Base-by-base conservation (phyloP, 2,329 filamentous ascomycete genomes). In the Blastomyces gilchristii region DNA sequence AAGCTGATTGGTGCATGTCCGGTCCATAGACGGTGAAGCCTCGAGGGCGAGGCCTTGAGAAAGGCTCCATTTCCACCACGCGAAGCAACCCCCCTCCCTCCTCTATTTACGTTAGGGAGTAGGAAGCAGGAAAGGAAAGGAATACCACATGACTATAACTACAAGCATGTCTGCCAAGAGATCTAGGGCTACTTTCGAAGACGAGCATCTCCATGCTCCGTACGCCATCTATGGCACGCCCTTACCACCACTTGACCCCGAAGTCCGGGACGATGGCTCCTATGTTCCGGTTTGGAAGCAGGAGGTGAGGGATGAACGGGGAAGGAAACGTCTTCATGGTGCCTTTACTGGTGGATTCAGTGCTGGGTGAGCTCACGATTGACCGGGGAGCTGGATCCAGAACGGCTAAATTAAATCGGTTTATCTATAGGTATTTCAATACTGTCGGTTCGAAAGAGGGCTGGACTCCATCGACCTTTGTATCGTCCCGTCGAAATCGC, bases 201-300 rank as follows among this genome's bases (percentile, higher is more conserved):
- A 87, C 70, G 81, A 85, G 74, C 79, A 81, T 63, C 80, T 85
- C 64, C 83, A 87, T 71, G 87, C 89, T 16, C 87, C 89, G 0
- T 96, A 86, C 75, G 89, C 88, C 63, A 72, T 88, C 63, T 96
- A 88, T 73, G 94, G 94, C 72, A 96, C 91, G 2, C 87, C 92
- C 9, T 82, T 99, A 18, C 91, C 91, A 0, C 85, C 89, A 3
- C 79, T 85, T 65, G 90, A 96, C 71, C 82, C 87, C 58, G 84
- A 90, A 25, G 81, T 84, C 47, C 87, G 91, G 70, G 92, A 97
- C 74, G 90, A 97, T 78, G 93, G 92, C 65, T 91, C 90, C 50
- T 97, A 92, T 73, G 85, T 96, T 18, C 94, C 94, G 0, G 78
- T 96, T n/a, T 97, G 94, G 91, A 96, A 97, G 79, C 94, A 99